A percentile compares a stretch with the other conserved stretches of the same genome.
These are phyloP conservation scores for Suillus hirtellus DNA, from an alignment of 768 basidiomycete genomes.

Conservation along the genomic window DNA sequence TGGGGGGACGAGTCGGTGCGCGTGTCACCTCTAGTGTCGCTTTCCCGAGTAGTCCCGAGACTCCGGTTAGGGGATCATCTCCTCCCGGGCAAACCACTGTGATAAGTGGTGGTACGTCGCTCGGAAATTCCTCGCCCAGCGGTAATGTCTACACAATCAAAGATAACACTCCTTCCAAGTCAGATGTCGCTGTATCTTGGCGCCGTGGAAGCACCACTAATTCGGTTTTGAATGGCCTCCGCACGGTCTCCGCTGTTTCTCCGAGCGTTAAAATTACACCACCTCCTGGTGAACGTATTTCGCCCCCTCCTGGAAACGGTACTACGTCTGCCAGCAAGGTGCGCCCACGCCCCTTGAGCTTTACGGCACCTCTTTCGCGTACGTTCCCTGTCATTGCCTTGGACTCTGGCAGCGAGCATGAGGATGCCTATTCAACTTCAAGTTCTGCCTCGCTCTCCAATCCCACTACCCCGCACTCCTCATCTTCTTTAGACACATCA, in stretches of 20 bases:
- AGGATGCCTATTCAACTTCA: constrained; percentile 55
- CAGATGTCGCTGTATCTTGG: constrained; percentile 80
- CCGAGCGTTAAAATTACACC: constrained; percentile 75
- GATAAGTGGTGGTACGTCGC: constrained; percentile 71
- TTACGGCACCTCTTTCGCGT: constrained; percentile 50
- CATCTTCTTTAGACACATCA: constrained; percentile 50
- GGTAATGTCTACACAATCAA: constrained; percentile 26
- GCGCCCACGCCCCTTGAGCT: constrained; percentile 70
- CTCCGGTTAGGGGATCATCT: constrained; percentile 38
- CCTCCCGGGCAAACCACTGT: constrained; percentile 63
- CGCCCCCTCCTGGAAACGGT: constrained; percentile 45
- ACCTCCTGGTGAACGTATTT: constrained; percentile 59
- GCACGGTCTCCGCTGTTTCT: constrained; percentile 51
- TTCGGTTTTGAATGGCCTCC: constrained; percentile 68
- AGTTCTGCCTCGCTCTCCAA: constrained; percentile 67
- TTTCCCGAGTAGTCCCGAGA: constrained; percentile 43
- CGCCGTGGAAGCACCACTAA: constrained; percentile 70
- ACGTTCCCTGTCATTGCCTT: constrained; percentile 51
- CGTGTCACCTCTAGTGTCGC: constrained; percentile 47
- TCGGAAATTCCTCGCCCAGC: constrained; percentile 54
- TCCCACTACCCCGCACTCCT: constrained; percentile 74
- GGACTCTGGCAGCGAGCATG: constrained; percentile 56
- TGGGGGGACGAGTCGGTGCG: constrained; percentile 75
- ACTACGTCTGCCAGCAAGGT: constrained; percentile 30
- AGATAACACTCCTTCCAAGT: constrained; percentile 63